These are phyloP conservation scores for Collybia sordida DNA, from an alignment of 768 basidiomycete genomes.

Conservation along the genomic window DNA sequence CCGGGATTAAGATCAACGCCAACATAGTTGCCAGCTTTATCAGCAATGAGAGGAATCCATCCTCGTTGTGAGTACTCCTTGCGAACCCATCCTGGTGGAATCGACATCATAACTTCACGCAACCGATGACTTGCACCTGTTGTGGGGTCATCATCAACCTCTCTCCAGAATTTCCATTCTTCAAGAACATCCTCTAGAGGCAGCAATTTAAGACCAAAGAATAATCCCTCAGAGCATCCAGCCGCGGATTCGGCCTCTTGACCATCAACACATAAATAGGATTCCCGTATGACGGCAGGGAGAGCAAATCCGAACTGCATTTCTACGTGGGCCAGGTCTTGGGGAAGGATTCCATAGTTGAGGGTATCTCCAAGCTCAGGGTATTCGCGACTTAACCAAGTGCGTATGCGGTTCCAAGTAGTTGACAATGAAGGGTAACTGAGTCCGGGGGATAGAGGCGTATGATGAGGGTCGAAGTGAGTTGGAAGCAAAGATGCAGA, in stretches of 20 bases:
- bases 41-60: conserved; percentile 94
- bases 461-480: conserved; percentile 54
- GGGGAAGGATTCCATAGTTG: conserved; percentile 84
- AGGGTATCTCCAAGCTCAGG: conserved; percentile 95
- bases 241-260: conserved; percentile 91
- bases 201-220: conserved; percentile 93
- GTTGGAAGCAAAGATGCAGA: conserved; percentile 64
- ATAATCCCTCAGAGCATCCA: conserved; percentile 86
- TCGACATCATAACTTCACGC: conserved; percentile 77
- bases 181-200: conserved; percentile 91
- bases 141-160: conserved; percentile 84
- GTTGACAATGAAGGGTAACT: conserved; percentile 76
- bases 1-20: conserved; percentile 93
- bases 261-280: conserved; percentile 85
- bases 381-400: conserved; percentile 84
- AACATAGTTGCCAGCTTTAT: conserved; percentile 94
- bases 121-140: conserved; percentile 80
- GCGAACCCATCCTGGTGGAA: conserved; percentile 89
- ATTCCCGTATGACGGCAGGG: conserved; percentile 87
- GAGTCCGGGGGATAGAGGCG: conserved; percentile 38
- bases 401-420: conserved; percentile 82
- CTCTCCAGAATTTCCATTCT: conserved; percentile 97
- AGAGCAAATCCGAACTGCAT: conserved; percentile 81
- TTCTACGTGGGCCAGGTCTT: conserved; percentile 80
- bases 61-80: conserved; percentile 90